Conservation (phyloP, 2,329 filamentous ascomycete genomes). For the Diatrype stigma region DNA sequence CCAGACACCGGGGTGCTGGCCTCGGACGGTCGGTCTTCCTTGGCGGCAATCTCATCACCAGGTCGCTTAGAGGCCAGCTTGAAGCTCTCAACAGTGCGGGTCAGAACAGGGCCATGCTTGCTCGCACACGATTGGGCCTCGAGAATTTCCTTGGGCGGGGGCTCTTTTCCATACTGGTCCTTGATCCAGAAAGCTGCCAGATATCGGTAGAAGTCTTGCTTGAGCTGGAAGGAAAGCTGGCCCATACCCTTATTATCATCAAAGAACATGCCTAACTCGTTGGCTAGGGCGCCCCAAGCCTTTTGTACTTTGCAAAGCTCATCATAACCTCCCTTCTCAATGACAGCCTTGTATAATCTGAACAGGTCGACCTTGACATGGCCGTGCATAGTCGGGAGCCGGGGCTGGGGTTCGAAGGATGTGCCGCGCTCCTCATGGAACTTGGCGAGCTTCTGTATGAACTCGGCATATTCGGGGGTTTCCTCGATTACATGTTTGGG, state of each 20-base stretch:
- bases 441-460: slow-evolving; percentile 66
- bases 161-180: slow-evolving; percentile 71
- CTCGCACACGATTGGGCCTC: slow-evolving; percentile 74
- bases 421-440: slow-evolving; percentile 81
- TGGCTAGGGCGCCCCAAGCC: slow-evolving; percentile 76
- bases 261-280: slow-evolving; percentile 70
- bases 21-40: slow-evolving; percentile 55
- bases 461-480: slow-evolving; percentile 70
- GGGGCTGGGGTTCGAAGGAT: slow-evolving; percentile 69
- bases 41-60: slow-evolving; percentile 56
- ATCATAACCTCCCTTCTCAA: slow-evolving; percentile 79
- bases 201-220: slow-evolving; percentile 86
- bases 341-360: slow-evolving; percentile 74
- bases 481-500: slow-evolving; percentile 45
- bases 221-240: slow-evolving; percentile 81
- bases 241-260: slow-evolving; percentile 60
- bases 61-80: slow-evolving; percentile 49
- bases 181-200: slow-evolving; percentile 83
- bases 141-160: slow-evolving; percentile 82
- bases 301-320: slow-evolving; percentile 78
- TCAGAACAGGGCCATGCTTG: slow-evolving; percentile 76
- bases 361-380: slow-evolving; percentile 71
- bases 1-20: slow-evolving; percentile 43
- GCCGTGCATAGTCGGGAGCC: slow-evolving; percentile 61
- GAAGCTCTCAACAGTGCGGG: slow-evolving; percentile 75